Evolutionary conservation across 257 asterid species (phyloP).

Genomic region (Salvia miltiorrhiza): DNA sequence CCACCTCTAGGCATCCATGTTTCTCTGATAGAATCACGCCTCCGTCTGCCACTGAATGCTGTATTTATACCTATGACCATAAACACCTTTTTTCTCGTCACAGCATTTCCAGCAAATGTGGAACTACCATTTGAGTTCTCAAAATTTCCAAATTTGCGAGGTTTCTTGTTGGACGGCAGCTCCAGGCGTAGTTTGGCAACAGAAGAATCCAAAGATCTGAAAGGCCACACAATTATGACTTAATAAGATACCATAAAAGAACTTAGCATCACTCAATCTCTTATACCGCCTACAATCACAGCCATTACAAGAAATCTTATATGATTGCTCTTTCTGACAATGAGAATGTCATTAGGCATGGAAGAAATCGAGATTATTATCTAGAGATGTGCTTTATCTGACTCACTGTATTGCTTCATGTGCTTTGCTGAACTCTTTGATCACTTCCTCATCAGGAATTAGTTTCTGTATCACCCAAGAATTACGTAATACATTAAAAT

Average conservation of each 20-base stretch:
- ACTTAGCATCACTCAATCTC: not conserved
- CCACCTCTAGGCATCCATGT: slow-evolving; percentile 93
- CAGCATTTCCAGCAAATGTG: not conserved
- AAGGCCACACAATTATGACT: not conserved
- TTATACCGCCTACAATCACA: not conserved
- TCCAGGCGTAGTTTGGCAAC: slow-evolving; percentile 49
- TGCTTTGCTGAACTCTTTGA: slow-evolving; percentile 45
- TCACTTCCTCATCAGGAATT: slow-evolving; percentile 42
- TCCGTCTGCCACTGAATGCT: slow-evolving; percentile 77
- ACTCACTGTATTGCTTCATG: slow-evolving; percentile 62
- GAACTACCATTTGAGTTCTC: slow-evolving; percentile 24
- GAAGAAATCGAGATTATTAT: not conserved
- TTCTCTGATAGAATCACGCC: slow-evolving; percentile 79
- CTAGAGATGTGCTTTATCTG: not conserved
- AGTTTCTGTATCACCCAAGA: slow-evolving; percentile 19
- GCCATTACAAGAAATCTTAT: not conserved
- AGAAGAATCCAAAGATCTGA: slow-evolving; percentile 52
- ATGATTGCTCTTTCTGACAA: not conserved
- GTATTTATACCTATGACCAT: slow-evolving; percentile 79
- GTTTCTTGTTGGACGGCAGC: slow-evolving; percentile 42
- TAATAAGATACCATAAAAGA: not conserved
- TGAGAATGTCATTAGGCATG: not conserved
- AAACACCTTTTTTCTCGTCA: slow-evolving; percentile 41
- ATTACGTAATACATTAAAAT: not conserved
- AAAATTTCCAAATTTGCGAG: slow-evolving; percentile 24